Conservation (phyloP, 257 asterid species). For the Solanum etuberosum region DNA sequence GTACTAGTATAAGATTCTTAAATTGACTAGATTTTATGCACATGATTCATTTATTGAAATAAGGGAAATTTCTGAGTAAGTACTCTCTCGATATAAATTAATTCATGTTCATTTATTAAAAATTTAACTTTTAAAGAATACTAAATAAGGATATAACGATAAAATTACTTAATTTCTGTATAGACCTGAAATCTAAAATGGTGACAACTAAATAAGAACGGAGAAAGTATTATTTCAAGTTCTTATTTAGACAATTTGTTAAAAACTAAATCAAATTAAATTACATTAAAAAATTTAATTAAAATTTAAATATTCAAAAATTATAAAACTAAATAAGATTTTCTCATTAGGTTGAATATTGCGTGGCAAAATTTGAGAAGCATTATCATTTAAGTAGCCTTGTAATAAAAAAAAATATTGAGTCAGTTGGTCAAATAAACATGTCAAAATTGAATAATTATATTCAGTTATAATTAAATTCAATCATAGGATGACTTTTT, state of each 20-base stretch:
- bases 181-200: accelerated
- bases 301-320: not conserved
- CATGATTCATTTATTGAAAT: not conserved
- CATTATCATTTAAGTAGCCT: not conserved
- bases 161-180: too few relatives aligned
- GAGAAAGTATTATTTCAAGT: not conserved
- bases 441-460: not conserved
- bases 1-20: not conserved
- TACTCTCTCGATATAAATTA: too few relatives aligned
- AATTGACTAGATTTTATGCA: not conserved
- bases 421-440: not conserved
- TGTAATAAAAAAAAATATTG: not conserved
- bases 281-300: not conserved
- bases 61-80: not conserved
- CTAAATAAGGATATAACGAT: too few relatives aligned
- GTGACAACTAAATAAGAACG: too few relatives aligned
- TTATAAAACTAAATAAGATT: not conserved
- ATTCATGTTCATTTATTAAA: too few relatives aligned
- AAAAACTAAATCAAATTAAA: not conserved
- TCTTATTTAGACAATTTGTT: not conserved
- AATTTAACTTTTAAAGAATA: too few relatives aligned
- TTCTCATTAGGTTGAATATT: not conserved
- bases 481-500: not conserved
- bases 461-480: not conserved
- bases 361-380: not conserved